These are phyloP conservation scores for Aspergillus sp. DNA, from an alignment of 2,329 filamentous ascomycete genomes.

Conservation along the genomic window DNA sequence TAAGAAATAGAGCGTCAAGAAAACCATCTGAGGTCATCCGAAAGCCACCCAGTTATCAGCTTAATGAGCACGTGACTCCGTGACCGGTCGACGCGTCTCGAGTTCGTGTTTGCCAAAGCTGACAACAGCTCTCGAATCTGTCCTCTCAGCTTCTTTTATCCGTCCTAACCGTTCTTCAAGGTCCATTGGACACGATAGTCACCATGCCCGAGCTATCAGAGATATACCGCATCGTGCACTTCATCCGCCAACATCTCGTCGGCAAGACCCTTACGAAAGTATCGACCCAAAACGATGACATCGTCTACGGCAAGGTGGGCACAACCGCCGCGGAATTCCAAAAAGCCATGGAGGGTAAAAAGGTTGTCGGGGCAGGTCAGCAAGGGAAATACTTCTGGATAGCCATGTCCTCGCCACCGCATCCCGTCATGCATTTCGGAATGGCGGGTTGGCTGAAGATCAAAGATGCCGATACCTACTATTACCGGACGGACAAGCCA, in stretches of 20 bases:
- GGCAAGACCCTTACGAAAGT: slow-evolving; percentile 77
- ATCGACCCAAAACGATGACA: slow-evolving; percentile 75
- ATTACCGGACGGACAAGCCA: slow-evolving; percentile 70
- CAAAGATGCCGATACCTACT: slow-evolving; percentile 73
- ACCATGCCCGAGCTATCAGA: slow-evolving; percentile 56
- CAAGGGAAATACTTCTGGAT: slow-evolving; percentile 99
- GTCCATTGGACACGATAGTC: not conserved
- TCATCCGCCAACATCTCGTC: slow-evolving; percentile 79
- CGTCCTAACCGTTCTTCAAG: not conserved
- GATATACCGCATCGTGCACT: slow-evolving; percentile 86
- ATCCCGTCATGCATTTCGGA: slow-evolving; percentile 87
- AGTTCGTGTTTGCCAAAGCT: slow-evolving; percentile 13
- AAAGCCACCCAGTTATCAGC: slow-evolving; percentile 18
- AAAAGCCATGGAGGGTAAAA: slow-evolving; percentile 74
- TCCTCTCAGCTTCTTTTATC: not conserved
- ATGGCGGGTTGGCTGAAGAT: slow-evolving; percentile 86
- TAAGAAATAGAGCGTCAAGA: not conserved
- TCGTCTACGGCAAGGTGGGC: slow-evolving; percentile 88
- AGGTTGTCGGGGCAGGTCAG: slow-evolving; percentile 71
- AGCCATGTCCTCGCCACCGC: slow-evolving; percentile 75
- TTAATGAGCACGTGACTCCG: slow-evolving; percentile 33
- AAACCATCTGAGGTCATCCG: not conserved
- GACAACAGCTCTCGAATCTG: not conserved
- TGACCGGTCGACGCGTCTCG: slow-evolving; percentile 27
- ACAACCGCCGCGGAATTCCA: slow-evolving; percentile 77